Base-by-base conservation (phyloP, 805 yeast species). In the Barnettozyma populi region DNA sequence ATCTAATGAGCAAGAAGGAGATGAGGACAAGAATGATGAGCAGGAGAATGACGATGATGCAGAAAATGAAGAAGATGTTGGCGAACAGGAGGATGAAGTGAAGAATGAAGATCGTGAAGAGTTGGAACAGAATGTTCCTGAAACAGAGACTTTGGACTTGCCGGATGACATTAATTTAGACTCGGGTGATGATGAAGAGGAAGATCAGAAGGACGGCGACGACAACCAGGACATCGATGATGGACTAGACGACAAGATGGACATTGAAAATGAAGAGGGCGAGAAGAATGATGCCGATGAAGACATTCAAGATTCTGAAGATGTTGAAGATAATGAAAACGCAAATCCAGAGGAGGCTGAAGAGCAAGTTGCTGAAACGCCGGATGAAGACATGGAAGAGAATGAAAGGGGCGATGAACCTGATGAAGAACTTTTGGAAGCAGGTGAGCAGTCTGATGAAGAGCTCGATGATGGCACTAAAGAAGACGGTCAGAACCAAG, bases 161-260 rank as follows among this genome's bases (percentile, higher is more conserved):
- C 97, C 98, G 0, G 98, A 94, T 14, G 96, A 90, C 57, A 78
- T 92, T 74, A 82, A 92, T 56, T 70, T 92, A 27, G 98, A 92
- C 60, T 82, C 82, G n/a, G 95, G 79, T 21, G 83, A 75, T 5
- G 90, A 82, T 10, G 79, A 71, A 2, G 76, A 68, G 2, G 75
- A 66, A 6, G 74, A 72, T n/a, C 74, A 69, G 2, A 76, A 70
- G 7, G 74, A 62, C 2, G 63, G 56, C 34, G 68, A 60, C 1
- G 62, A 57, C 31, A 67, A 61, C 8, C 66, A 66, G 1, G 61
- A 57, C 44, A 65, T 65, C 14, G 69, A 62, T 36, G 68, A 59
- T 32, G 63, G 63, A 21, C 69, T 65, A 27, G 69, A 63, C 21
- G 66, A 66, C 38, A 62, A 62, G 13, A 67, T 62, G 49, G 84